These are phyloP conservation scores for Pistacia atlantica DNA, from an alignment of 345 rosid species.

Conservation along the genomic window DNA sequence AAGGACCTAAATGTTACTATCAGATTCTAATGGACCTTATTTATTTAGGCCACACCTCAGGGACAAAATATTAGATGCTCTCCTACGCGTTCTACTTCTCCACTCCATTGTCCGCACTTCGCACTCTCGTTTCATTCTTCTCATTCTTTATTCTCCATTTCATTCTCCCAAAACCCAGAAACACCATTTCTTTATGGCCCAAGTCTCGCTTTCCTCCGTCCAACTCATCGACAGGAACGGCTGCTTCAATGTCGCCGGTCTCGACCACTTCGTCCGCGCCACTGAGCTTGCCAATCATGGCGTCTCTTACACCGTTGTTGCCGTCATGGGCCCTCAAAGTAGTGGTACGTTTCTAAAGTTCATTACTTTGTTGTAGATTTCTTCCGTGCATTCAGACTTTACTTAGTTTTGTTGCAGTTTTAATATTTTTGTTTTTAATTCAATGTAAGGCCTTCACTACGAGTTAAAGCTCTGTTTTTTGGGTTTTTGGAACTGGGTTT, in stretches of 20 bases:
- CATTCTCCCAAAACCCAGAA: neutral
- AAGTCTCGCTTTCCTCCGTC: conserved; percentile 43
- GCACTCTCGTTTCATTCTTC: no score
- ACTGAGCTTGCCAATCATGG: conserved; percentile 56
- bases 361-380: no score
- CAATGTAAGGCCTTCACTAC: neutral
- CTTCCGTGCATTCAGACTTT: no score
- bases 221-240: conserved; percentile 71
- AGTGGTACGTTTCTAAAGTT: conserved; percentile 48
- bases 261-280: conserved; percentile 51
- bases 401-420: neutral
- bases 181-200: conserved; percentile 16
- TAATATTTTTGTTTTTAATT: neutral
- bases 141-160: no score
- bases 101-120: no score
- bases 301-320: conserved; percentile 78
- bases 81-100: no score
- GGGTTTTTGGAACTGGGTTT: neutral
- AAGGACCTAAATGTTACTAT: no score
- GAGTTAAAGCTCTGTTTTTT: neutral
- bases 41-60: no score
- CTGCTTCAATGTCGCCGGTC: conserved; percentile 58
- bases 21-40: no score
- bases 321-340: conserved; percentile 87
- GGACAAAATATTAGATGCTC: no score